These are phyloP conservation scores for Lathyrus tuberosus DNA, from an alignment of 306 rosid species.

Conservation along the genomic window DNA sequence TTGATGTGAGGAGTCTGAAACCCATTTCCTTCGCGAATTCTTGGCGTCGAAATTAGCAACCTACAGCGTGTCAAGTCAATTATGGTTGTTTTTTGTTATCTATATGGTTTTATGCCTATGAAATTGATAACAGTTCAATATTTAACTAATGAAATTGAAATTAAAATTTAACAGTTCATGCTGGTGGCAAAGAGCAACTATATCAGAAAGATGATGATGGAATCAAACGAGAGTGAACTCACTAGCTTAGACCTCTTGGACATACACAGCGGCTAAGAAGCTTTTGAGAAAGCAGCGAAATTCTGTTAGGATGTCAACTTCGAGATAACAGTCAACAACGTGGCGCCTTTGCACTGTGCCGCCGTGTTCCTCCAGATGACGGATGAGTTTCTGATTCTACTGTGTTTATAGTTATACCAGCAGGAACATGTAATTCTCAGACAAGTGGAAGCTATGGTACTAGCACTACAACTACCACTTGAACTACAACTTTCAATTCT, in stretches of 20 bases:
- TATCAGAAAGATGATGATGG: conserved; percentile 72
- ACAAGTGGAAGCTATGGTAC: too few relatives aligned
- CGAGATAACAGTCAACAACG: conserved; percentile 79
- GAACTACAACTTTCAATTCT: too few relatives aligned
- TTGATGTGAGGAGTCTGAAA: too few relatives aligned
- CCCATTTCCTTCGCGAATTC: too few relatives aligned
- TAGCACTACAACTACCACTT: too few relatives aligned
- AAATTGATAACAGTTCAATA: too few relatives aligned
- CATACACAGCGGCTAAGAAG: conserved; percentile 85
- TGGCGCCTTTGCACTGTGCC: conserved; percentile 77
- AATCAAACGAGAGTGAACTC: conserved; percentile 64
- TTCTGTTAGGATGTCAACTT: conserved; percentile 94
- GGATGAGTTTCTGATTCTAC: too few relatives aligned
- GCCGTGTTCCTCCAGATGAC: conserved; percentile 84
- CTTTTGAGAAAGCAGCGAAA: conserved; percentile 85
- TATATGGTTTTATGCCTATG: background rate
- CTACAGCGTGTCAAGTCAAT: too few relatives aligned
- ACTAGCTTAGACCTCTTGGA: conserved; percentile 62
- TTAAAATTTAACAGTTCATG: conserved; percentile 60
- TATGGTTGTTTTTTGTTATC: background rate
- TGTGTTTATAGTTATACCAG: too few relatives aligned
- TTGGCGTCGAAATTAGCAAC: too few relatives aligned
- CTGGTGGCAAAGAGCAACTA: conserved; percentile 86
- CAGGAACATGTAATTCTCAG: too few relatives aligned
- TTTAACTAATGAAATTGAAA: too few relatives aligned